A percentile compares a stretch with the other conserved stretches of the same genome.
Evolutionary conservation across 192 early-diverging fungal genomes (phyloP).

Genomic region (Endogone sp.): DNA sequence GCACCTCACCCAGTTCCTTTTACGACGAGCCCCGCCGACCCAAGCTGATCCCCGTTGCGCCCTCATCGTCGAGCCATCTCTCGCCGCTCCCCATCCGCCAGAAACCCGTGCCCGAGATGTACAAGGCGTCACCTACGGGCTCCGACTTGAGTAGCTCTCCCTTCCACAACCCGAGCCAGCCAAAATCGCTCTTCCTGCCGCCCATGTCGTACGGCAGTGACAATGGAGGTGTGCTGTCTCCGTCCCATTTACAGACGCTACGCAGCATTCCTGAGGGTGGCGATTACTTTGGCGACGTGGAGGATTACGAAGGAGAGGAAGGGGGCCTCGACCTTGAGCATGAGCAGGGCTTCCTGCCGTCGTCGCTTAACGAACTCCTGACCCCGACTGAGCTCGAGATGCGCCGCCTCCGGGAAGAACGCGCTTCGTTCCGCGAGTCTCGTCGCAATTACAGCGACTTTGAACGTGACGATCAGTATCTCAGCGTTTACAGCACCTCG

Average conservation of each 20-base stretch:
- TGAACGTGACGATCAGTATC: background rate
- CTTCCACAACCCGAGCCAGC: background rate
- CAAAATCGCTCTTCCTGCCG: background rate
- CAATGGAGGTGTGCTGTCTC: background rate
- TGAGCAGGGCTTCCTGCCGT: conserved; percentile 40
- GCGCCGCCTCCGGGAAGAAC: background rate
- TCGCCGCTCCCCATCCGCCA: background rate
- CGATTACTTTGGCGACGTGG: background rate
- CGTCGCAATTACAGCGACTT: background rate
- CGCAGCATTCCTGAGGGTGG: background rate
- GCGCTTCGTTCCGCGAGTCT: background rate
- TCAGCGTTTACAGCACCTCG: background rate
- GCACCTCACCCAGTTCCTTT: conserved; percentile 3
- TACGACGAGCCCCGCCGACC: background rate
- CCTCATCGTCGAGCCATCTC: background rate
- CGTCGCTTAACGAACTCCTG: conserved; percentile 50
- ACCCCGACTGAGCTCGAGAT: conserved; percentile 34
- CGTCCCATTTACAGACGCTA: background rate
- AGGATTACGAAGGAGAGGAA: background rate
- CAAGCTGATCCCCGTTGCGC: background rate
- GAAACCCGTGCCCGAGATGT: background rate
- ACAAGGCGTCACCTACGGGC: background rate
- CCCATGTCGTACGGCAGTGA: background rate
- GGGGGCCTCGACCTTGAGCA: conserved; percentile 25
- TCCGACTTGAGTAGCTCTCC: background rate